These are phyloP conservation scores for Globisporangium takayamanum DNA, from an alignment of 352 stramenopile genomes.

Conservation along the genomic window DNA sequence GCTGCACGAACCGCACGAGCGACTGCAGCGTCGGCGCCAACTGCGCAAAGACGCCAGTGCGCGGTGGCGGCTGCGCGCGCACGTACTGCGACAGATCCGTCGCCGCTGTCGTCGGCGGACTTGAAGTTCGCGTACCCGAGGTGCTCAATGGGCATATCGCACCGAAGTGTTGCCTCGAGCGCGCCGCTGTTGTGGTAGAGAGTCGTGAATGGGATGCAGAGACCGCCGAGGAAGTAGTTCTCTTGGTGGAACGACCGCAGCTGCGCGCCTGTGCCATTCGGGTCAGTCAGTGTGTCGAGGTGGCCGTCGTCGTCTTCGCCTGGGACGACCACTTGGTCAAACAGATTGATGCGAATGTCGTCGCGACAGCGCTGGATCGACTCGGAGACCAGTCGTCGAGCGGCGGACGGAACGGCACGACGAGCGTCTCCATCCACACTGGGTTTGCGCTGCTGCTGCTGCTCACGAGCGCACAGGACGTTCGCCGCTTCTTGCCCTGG, in stretches of 20 bases:
- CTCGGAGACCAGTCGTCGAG: constrained; percentile 73
- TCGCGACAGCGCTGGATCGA: constrained; percentile 69
- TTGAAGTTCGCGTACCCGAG: constrained; percentile 71
- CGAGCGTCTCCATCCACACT: constrained; percentile 91
- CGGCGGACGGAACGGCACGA: constrained; percentile 80
- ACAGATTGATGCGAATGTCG: constrained; percentile 79
- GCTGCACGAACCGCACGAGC: constrained; percentile 84
- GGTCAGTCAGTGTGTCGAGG: constrained; percentile 17
- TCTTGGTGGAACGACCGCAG: constrained; percentile 56
- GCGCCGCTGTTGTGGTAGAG: constrained; percentile 70
- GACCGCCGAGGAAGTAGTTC: constrained; percentile 75
- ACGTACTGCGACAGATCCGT: constrained; percentile 54
- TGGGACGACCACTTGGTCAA: constrained; percentile 77
- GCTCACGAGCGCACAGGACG: constrained; percentile 38
- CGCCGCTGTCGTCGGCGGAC: constrained; percentile 3
- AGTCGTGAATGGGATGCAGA: constrained; percentile 87
- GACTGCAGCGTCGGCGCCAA: constrained; percentile 19
- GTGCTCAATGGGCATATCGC: constrained; percentile 77
- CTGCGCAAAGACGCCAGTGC: constrained; percentile 1
- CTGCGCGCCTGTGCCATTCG: constrained; percentile 25
- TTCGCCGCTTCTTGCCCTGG: constrained; percentile 68
- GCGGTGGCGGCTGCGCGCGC: constrained; percentile 55
- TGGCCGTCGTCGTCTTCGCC: constrained; percentile 21
- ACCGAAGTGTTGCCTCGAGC: constrained; percentile 77
- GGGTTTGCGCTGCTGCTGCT: constrained; percentile 32